A percentile compares a stretch with the other conserved stretches of the same genome.
Evolutionary conservation across 768 basidiomycete species (phyloP).

Genomic region (Dioszegia crocea): DNA sequence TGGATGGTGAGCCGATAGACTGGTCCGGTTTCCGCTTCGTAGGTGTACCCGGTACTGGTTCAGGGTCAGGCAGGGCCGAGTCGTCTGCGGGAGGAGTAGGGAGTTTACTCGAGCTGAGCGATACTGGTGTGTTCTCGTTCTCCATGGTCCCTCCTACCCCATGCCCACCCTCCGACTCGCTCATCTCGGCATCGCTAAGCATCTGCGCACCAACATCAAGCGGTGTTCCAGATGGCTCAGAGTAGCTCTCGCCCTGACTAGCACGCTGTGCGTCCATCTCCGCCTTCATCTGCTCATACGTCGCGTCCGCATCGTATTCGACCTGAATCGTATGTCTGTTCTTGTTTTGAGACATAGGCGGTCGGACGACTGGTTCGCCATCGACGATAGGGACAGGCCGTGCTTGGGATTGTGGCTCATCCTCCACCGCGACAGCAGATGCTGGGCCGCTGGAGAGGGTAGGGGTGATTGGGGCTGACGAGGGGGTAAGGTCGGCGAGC

Average conservation of each 20-base stretch:
- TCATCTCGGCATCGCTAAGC: slow-evolving; percentile 12
- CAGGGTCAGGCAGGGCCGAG: background rate
- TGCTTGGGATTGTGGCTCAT: slow-evolving; percentile 16
- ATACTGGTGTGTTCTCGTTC: background rate
- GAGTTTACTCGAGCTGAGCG: background rate
- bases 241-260: background rate
- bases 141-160: background rate
- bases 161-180: slow-evolving; percentile 10
- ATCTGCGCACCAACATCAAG: slow-evolving; percentile 7
- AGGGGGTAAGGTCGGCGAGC: background rate
- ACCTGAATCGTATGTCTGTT: slow-evolving; percentile 94
- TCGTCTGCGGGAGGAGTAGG: background rate
- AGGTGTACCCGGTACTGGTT: slow-evolving; percentile 22
- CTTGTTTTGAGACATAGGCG: slow-evolving; percentile 44
- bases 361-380: background rate
- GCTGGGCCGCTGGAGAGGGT: slow-evolving; percentile 10
- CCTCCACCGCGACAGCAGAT: slow-evolving; percentile 27
- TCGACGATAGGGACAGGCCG: slow-evolving; percentile 9
- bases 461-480: slow-evolving; percentile 13
- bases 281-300: slow-evolving; percentile 38
- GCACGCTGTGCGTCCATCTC: slow-evolving; percentile 1
- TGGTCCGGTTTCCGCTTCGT: slow-evolving; percentile 12
- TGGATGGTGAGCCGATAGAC: slow-evolving; percentile 22
- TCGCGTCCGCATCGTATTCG: slow-evolving; percentile 70
- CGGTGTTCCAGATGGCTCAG: background rate